Evolutionary conservation across 805 yeast species (phyloP), one percentile per base, ranked within the genome.

Genomic region (Ogataea trehaloabstinens): DNA sequence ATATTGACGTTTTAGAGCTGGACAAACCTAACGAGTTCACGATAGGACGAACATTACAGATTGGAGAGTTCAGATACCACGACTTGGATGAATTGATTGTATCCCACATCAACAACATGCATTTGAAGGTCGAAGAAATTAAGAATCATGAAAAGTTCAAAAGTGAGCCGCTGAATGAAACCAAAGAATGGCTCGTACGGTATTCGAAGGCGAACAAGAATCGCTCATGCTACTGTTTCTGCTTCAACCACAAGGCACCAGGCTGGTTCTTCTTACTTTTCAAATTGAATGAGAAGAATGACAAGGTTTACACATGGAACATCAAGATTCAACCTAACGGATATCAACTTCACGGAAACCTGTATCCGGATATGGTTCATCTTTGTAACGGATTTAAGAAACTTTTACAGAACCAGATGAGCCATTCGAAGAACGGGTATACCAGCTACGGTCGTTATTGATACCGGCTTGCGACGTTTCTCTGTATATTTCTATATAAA

Each of bases 301-400:
- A 86, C 10, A 78, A 78, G 34, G 73, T 89, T 25, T 78, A 80
- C 53, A 80, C 87, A 3, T 87, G 97, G 95, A 86, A 87, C 55
- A 96, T 93, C 28, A 84, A 80, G 62, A 87, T 87, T n/a, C 82
- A 85, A 38, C 89, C 93, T 19, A 82, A 82, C 42, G 98, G 98
- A 3, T 91, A 78, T 56, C 80, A 78, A 55, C 69, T 93, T 58
- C 81, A 80, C 58, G 82, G 82, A 12, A 86, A 85, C 56, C 75
- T 80, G 20, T 93, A 93, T 59, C 91, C 96, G n/a, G 89, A 85
- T 61, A 89, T 91, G 72, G 79, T 79, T 46, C 77, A 83, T 41
- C 73, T 93, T 53, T 85, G 96, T 68, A 93, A 93, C 56, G 99
- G 99, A 13, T 93, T 93, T 80, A 93, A 93, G 70, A 84, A 49